Conservation (phyloP, 306 rosid species). For the Macrotyloma uniflorum region DNA sequence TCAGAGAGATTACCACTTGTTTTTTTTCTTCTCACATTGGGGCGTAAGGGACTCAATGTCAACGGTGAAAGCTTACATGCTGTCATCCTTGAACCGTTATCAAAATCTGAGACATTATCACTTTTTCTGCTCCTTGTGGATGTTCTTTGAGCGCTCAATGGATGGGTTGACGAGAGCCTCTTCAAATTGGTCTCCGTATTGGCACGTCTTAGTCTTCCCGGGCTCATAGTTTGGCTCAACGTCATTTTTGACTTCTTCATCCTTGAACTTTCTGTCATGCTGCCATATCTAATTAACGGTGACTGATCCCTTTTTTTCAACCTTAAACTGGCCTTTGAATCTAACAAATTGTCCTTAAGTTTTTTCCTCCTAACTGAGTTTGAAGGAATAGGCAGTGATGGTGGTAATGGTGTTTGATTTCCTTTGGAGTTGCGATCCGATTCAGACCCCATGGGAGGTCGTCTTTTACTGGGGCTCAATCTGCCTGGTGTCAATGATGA, state of each 20-base stretch:
- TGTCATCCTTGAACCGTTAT: conserved; percentile 1
- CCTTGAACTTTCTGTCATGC: background rate
- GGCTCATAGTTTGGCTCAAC: conserved; percentile 2
- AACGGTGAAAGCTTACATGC: conserved; percentile 33
- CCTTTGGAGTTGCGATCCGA: no score
- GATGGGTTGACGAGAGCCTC: conserved; percentile 20
- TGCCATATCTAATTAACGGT: background rate
- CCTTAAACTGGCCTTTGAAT: conserved; percentile 34
- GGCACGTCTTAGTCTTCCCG: conserved; percentile 6
- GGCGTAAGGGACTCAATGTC: conserved; percentile 42
- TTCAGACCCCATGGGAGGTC: no score
- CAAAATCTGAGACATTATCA: conserved; percentile 27
- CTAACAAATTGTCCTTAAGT: background rate
- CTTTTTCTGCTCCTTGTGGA: background rate
- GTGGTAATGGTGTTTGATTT: conserved; percentile 32
- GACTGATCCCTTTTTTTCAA: conserved; percentile 20
- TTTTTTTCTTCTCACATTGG: conserved; percentile 13
- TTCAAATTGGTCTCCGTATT: background rate
- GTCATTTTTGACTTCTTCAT: conserved; percentile 22
- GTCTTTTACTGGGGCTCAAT: no score
- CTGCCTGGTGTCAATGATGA: no score
- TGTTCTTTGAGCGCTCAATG: conserved; percentile 28
- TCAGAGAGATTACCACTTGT: conserved; percentile 14
- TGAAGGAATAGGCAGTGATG: background rate
- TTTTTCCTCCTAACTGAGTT: conserved; percentile 37